A percentile compares a stretch with the other conserved stretches of the same genome.
Evolutionary conservation across 495 filamentous ascomycete genomes (phyloP).

Genomic region (Massariosphaeria phaeospora): DNA sequence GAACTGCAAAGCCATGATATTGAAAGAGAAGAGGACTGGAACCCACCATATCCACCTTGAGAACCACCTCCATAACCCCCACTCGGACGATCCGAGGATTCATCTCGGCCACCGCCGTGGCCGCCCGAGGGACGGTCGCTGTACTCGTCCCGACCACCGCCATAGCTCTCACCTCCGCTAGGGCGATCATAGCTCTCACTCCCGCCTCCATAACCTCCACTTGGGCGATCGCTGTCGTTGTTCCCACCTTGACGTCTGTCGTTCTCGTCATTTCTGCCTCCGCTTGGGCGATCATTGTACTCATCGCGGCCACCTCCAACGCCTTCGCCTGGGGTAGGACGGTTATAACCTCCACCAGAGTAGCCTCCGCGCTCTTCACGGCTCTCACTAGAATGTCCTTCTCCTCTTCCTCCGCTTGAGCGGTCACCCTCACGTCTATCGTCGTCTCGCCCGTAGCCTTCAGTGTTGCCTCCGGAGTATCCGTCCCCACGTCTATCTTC

Average conservation of each 20-base stretch:
- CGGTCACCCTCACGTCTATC: constrained; percentile 1
- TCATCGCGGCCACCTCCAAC: neutral
- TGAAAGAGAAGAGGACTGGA: too few relatives aligned
- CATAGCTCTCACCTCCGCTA: neutral
- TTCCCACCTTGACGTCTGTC: constrained; percentile 4
- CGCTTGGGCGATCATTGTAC: too few relatives aligned
- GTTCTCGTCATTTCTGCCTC: too few relatives aligned
- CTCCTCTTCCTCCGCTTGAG: constrained; percentile 14
- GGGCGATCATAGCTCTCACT: constrained; percentile 6
- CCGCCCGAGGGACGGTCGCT: neutral
- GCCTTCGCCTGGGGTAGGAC: neutral
- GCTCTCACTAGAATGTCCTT: neutral
- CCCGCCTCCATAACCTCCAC: neutral
- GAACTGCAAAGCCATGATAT: too few relatives aligned
- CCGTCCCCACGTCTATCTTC: too few relatives aligned
- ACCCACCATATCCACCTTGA: too few relatives aligned
- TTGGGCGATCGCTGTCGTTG: neutral
- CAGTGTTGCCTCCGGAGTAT: constrained; percentile 1
- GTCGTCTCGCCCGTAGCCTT: constrained; percentile 7
- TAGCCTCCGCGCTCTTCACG: neutral
- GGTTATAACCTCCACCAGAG: neutral
- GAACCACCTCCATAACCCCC: constrained; percentile 18
- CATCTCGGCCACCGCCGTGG: neutral
- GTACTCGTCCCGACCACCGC: constrained; percentile 3
- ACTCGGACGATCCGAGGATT: neutral